These are phyloP conservation scores for Trematosphaeria pertusa DNA, from an alignment of 2,329 filamentous ascomycete species.

Conservation along the genomic window DNA sequence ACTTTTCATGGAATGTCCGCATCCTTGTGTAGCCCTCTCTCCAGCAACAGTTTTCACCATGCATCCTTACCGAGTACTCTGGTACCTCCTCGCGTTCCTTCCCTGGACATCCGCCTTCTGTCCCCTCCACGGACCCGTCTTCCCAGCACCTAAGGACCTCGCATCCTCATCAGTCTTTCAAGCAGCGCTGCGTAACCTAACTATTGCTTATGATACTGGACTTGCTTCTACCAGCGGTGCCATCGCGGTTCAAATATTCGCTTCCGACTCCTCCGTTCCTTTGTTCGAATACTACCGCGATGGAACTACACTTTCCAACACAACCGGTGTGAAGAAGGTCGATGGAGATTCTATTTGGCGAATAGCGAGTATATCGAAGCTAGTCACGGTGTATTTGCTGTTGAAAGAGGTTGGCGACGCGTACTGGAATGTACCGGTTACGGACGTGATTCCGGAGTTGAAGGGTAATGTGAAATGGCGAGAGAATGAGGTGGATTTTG, in stretches of 20 bases:
- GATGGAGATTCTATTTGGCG: constrained; percentile 52
- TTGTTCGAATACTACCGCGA: constrained; percentile 33
- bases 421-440: constrained; percentile 45
- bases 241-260: constrained; percentile 22
- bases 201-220: constrained; percentile 11
- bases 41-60: too few species aligned
- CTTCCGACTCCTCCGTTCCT: constrained; percentile 11
- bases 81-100: not conserved
- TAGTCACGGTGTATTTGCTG: constrained; percentile 48
- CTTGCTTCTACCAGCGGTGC: constrained; percentile 12
- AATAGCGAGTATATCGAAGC: constrained; percentile 50
- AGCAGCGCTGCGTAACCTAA: constrained; percentile 19
- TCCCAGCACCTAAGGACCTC: constrained; percentile 20
- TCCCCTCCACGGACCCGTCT: constrained; percentile 25
- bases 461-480: constrained; percentile 14
- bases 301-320: constrained; percentile 47
- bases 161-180: constrained; percentile 6
- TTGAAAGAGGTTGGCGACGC: constrained; percentile 41
- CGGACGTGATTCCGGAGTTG: constrained; percentile 31
- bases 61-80: constrained; percentile 2
- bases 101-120: constrained; percentile 13
- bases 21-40: too few species aligned
- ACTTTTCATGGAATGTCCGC: too few species aligned
- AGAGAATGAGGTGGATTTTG: constrained; percentile 20
- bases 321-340: constrained; percentile 44